Percentiles rank a stretch among this genome's conserved stretches.
Conservation (phyloP, 164 flowering plant species). For the Paratinospora sagittata region DNA sequence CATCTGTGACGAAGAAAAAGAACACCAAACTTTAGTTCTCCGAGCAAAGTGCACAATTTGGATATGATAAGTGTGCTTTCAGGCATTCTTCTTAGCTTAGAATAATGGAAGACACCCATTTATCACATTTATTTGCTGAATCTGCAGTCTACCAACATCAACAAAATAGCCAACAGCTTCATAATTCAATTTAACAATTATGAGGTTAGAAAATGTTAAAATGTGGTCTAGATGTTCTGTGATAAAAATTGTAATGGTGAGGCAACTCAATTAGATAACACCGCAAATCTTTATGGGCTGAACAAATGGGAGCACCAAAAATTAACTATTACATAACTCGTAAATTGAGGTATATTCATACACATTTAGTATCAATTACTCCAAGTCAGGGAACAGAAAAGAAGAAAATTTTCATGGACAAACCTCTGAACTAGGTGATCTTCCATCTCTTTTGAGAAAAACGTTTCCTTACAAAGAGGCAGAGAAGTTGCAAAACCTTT, state of each 20-base stretch:
- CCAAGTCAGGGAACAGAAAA: background rate
- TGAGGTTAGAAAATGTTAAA: background rate
- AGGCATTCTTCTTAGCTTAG: background rate
- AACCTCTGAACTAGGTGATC: constrained; percentile 64
- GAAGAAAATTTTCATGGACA: constrained; percentile 16
- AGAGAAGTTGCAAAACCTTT: constrained; percentile 82
- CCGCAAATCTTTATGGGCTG: background rate
- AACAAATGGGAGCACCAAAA: background rate
- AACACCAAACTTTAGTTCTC: constrained; percentile 2
- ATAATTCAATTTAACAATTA: background rate
- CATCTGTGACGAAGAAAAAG: constrained; percentile 40
- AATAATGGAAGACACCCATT: background rate
- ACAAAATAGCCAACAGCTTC: background rate
- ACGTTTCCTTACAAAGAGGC: constrained; percentile 80
- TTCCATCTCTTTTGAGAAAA: constrained; percentile 78
- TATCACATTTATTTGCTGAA: background rate
- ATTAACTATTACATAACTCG: background rate
- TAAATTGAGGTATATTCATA: background rate
- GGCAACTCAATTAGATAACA: background rate
- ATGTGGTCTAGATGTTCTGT: background rate
- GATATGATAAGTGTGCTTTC: background rate
- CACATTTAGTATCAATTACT: background rate
- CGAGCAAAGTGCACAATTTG: background rate
- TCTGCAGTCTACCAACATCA: background rate
- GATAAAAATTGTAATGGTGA: background rate